Conservation (phyloP, 768 basidiomycete species). For the Trametes gibbosa region DNA sequence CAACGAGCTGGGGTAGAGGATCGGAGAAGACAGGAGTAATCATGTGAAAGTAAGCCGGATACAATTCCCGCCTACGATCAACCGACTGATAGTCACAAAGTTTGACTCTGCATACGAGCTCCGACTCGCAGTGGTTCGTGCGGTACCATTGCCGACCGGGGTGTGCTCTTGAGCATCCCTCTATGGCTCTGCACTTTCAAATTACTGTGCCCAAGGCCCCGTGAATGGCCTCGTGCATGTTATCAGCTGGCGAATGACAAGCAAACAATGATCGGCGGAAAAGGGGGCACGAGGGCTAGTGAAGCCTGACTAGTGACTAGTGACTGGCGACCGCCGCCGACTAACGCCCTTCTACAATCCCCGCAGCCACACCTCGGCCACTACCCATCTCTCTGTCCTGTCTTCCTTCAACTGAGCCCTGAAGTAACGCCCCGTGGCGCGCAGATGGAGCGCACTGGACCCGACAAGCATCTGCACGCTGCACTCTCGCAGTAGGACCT, state of each 20-base stretch:
- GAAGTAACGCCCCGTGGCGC: slow-evolving; percentile 20
- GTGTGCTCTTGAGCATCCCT: too few species aligned
- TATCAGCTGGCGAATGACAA: not conserved
- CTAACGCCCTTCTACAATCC: slow-evolving; percentile 12
- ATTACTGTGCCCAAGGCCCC: too few species aligned
- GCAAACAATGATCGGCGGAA: not conserved
- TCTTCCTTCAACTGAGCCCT: slow-evolving; percentile 18
- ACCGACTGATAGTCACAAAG: too few species aligned
- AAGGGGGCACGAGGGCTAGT: not conserved
- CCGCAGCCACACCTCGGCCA: slow-evolving; percentile 24
- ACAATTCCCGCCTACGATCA: too few species aligned
- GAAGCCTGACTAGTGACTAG: not conserved
- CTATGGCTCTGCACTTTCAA: too few species aligned
- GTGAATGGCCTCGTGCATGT: not conserved
- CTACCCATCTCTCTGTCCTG: slow-evolving; percentile 18
- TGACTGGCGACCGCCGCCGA: not conserved
- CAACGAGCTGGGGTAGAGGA: too few species aligned
- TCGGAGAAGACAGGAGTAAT: too few species aligned
- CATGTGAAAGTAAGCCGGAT: too few species aligned
- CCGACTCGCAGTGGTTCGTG: too few species aligned
- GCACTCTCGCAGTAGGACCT: slow-evolving; percentile 14
- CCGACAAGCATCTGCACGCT: slow-evolving; percentile 20
- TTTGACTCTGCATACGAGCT: too few species aligned
- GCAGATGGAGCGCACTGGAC: slow-evolving; percentile 13
- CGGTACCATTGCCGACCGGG: too few species aligned